Evolutionary conservation across 1,139 yeast genomes (phyloP), one percentile per base, ranked within the genome.

Genomic region (Hansenula lynferdii): DNA sequence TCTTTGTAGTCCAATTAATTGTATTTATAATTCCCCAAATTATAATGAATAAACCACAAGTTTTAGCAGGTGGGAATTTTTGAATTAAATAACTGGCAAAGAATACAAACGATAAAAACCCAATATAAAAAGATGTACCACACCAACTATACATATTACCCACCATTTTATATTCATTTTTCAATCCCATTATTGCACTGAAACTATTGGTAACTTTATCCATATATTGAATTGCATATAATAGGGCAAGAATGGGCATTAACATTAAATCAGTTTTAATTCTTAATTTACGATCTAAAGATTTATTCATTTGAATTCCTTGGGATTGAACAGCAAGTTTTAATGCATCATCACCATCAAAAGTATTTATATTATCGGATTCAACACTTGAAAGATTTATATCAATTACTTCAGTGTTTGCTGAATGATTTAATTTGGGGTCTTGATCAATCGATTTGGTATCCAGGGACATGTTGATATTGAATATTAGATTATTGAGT

Each of bases 191-290:
- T 38, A 81, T 69, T 1, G 85, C 70, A 6, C 85, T 85, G 42
- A 70, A 72, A 15, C 80, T 65, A 24, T 24, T 24, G 12, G 26
- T 24, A 24, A 15, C n/a, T 52, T 82, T 82, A 57, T 81, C 89
- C 79, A 81, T 76, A 42, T 72, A 77, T 56, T 80, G 86, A 34
- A 71, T 62, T 15, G 78, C 69, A 54, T 77, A 77, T 17, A 79
- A 56, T 12, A 72, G 43, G 50, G 80, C 70, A 67, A 80, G 65
- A 26, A 80, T 43, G 0, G 86, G 83, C 47, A 77, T 60, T 45
- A 81, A 53, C 44, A 57, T 70, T 11, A 70, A 29, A 54, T 80
- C 85, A 31, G 77, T 74, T 50, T 79, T 80, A 38, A 74, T 48
- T 15, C 69, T 57, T 11, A 75, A 50, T 42, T 48, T 60, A n/a